Evolutionary conservation across 768 basidiomycete genomes (phyloP), one percentile per base, ranked within the genome.

Genomic region (Lyophyllum shimeji): DNA sequence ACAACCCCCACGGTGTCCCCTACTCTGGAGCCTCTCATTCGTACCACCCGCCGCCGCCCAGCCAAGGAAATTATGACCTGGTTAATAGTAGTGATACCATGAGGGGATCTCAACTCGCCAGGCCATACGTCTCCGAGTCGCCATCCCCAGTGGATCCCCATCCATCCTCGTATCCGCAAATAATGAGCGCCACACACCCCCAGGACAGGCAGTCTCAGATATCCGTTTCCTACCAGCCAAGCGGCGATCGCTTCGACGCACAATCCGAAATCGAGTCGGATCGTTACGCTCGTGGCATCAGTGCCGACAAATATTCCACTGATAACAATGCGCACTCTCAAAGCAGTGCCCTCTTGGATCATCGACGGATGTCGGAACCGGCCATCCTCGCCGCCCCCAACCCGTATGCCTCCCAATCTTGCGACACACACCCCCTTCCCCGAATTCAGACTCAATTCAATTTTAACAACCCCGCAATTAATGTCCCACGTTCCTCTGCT

Each of bases 291-390:
- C 77, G 74, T 66, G 58, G 62, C 46, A 59, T 54, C 55, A 52
- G 63, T 45, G 48, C 66, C 29, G 70, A 73, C 60, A 73, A 75
- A 63, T 74, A 68, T 65, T 65, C 71, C 58, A 64, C 63, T 56
- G 68, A 53, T 57, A 70, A 69, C 68, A 69, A 67, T 66, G 18
- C 39, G 18, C 39, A 40, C 5, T 40, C 39, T n/a, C 68, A 69
- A 63, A 65, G 29, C 29, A 29, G 63, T 64, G 60, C 73, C 55
- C 66, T 75, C 59, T 69, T 80, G 55, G 84, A 85, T 72, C 82
- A 83, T 51, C 76, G 85, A 65, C 82, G 86, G 68, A 84, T 86
- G 82, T 87, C 86, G 64, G 85, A 87, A 67, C 84, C 86, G 46
- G 71, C 82, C 52, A 72, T 81, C 58, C 75, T 79, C 57, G 64